Evolutionary conservation across 176 grass and related monocot genomes (phyloP).

Genomic region (Canna indica): DNA sequence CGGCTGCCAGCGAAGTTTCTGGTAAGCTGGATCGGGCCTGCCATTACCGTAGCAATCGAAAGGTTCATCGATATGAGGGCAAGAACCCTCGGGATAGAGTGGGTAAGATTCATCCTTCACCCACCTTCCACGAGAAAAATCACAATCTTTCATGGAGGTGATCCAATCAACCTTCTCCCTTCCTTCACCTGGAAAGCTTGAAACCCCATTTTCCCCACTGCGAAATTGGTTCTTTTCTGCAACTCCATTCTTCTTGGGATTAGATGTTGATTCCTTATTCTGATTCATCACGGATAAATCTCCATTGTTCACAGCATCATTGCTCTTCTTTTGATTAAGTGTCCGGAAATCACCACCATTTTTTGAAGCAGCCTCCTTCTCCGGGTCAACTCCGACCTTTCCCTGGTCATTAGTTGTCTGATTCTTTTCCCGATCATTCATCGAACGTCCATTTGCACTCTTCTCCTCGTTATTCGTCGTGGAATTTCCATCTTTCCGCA

Average conservation of each 20-base stretch:
- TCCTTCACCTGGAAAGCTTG: constrained; percentile 1
- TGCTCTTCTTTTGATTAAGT: neutral
- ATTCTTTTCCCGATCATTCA: neutral
- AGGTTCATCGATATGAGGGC: constrained; percentile 78
- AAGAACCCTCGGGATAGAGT: constrained; percentile 65
- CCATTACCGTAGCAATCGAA: constrained; percentile 86
- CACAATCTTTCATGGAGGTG: constrained; percentile 53
- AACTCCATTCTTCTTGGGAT: constrained; percentile 5
- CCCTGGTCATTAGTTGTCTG: too few relatives aligned
- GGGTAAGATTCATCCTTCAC: constrained; percentile 72
- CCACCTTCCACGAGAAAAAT: constrained; percentile 81
- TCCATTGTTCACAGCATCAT: neutral
- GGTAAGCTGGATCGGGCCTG: constrained; percentile 58
- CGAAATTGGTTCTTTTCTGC: constrained; percentile 1
- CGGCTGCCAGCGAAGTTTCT: constrained; percentile 86
- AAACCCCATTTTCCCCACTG: neutral
- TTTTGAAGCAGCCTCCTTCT: too few relatives aligned
- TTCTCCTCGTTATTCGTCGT: neutral
- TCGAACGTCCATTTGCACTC: neutral
- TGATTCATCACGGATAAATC: constrained; percentile 1
- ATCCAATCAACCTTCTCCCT: constrained; percentile 40
- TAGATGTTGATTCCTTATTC: constrained; percentile 4
- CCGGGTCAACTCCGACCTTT: too few relatives aligned
- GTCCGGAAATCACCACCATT: neutral
- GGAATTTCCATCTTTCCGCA: neutral